These are phyloP conservation scores for Arabis alpina DNA, from an alignment of 345 rosid species.

Conservation along the genomic window DNA sequence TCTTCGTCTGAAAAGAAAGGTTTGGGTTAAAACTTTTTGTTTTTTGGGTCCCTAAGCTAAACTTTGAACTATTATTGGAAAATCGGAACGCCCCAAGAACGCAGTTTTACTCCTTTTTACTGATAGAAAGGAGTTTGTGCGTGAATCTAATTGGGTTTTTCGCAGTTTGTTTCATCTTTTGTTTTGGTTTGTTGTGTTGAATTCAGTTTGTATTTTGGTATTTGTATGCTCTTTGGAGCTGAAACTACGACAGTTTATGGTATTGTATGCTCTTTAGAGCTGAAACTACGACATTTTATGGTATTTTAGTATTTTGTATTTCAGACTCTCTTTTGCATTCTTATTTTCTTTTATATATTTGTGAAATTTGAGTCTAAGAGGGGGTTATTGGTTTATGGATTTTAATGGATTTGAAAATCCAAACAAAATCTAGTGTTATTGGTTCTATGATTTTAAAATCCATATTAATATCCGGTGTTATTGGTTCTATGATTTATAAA, in stretches of 20 bases:
- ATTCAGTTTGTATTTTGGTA: constrained; percentile 14
- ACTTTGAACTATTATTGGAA: background rate
- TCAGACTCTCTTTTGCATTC: too few species aligned
- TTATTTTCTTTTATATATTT: too few species aligned
- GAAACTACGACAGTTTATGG: constrained; percentile 1
- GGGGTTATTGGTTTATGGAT: too few species aligned
- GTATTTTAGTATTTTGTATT: background rate
- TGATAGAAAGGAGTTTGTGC: constrained; percentile 62
- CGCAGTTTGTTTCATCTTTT: constrained; percentile 8
- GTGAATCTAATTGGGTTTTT: constrained; percentile 63
- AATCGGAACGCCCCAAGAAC: constrained; percentile 42
- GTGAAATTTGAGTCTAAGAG: too few species aligned
- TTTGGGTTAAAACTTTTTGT: constrained; percentile 36
- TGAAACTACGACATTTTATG: background rate
- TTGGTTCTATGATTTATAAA: too few species aligned
- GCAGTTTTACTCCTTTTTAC: constrained; percentile 50
- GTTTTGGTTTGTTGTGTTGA: constrained; percentile 8
- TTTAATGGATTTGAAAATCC: too few species aligned
- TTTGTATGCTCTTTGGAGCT: constrained; percentile 31
- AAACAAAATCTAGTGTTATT: too few species aligned
- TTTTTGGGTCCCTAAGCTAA: constrained; percentile 41
- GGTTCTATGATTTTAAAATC: too few species aligned
- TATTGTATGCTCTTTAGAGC: constrained; percentile 32
- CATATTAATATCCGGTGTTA: too few species aligned
- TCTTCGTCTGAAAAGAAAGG: constrained; percentile 55